These are phyloP conservation scores for Arbutus unedo DNA, from an alignment of 148 eudicot species.

Conservation along the genomic window DNA sequence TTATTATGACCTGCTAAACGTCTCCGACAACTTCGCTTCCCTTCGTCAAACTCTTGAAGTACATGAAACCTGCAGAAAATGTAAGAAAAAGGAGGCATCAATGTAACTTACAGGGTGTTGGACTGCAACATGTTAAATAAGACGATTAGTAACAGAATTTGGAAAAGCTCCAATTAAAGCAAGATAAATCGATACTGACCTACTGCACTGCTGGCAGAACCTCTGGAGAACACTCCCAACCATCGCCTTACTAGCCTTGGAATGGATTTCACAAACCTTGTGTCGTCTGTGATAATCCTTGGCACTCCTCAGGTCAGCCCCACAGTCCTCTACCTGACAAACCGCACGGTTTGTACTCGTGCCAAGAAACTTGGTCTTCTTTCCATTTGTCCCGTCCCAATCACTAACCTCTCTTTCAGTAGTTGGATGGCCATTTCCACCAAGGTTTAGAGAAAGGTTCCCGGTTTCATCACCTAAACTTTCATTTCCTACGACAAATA, in stretches of 20 bases:
- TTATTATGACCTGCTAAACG: constrained; percentile 84
- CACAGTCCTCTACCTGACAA: constrained; percentile 79
- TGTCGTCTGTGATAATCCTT: constrained; percentile 87
- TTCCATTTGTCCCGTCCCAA: constrained; percentile 42
- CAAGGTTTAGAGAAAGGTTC: constrained; percentile 59
- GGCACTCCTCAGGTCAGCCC: constrained; percentile 59
- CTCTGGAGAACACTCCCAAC: constrained; percentile 64
- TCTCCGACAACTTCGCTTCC: constrained; percentile 85
- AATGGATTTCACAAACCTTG: constrained; percentile 80
- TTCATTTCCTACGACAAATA: constrained; percentile 37
- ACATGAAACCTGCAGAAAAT: constrained; percentile 61
- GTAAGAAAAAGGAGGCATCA: background rate
- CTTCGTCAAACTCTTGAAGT: constrained; percentile 90
- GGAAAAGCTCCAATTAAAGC: background rate
- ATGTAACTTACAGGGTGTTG: background rate
- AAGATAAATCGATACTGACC: constrained; percentile 31
- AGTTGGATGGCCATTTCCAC: constrained; percentile 48
- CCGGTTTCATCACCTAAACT: constrained; percentile 40
- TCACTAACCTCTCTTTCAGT: constrained; percentile 35
- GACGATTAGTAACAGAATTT: background rate
- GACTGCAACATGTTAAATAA: background rate
- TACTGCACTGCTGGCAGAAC: constrained; percentile 95
- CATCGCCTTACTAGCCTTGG: constrained; percentile 60
- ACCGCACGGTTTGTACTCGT: constrained; percentile 41
- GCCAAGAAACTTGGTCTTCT: constrained; percentile 48